These are phyloP conservation scores for Rhynchosporium agropyri DNA, from an alignment of 2,329 filamentous ascomycete species.

Conservation along the genomic window DNA sequence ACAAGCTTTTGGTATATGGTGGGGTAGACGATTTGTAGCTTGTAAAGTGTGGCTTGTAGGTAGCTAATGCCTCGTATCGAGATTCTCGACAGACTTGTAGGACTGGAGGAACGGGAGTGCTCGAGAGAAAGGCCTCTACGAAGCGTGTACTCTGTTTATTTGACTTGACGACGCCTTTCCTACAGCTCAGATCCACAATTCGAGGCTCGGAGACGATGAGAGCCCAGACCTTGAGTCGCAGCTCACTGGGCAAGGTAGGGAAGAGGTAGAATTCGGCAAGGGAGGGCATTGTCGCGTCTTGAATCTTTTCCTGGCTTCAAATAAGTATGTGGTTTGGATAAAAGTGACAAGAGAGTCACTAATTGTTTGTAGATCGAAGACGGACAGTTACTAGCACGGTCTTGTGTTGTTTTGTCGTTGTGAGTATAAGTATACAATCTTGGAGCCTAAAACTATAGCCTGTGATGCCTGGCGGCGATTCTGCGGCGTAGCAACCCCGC, in stretches of 20 bases:
- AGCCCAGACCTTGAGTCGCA: conserved; percentile 39
- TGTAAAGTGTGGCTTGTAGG: conserved; percentile 24
- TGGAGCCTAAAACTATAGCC: background rate
- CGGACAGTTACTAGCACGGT: background rate
- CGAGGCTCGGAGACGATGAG: conserved; percentile 27
- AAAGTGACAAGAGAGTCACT: background rate
- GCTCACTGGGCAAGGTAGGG: conserved; percentile 35
- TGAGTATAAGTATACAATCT: background rate
- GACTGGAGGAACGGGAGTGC: conserved; percentile 34
- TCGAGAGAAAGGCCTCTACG: conserved; percentile 28
- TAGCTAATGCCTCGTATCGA: conserved; percentile 33
- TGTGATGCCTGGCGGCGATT: conserved; percentile 1
- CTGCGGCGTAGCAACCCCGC: conserved; percentile 2
- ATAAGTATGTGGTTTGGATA: background rate
- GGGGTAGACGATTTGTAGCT: conserved; percentile 16
- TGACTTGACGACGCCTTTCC: conserved; percentile 22
- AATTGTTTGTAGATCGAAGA: background rate
- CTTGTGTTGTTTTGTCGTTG: background rate
- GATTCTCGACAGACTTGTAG: conserved; percentile 41
- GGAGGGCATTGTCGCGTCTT: conserved; percentile 15
- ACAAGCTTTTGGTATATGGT: conserved; percentile 13
- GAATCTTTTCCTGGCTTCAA: too few species aligned
- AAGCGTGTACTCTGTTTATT: conserved; percentile 12
- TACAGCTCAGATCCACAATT: conserved; percentile 29
- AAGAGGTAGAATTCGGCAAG: conserved; percentile 36